These are phyloP conservation scores for Friedmanniomyces simplex DNA, from an alignment of 495 filamentous ascomycete species.

Conservation along the genomic window DNA sequence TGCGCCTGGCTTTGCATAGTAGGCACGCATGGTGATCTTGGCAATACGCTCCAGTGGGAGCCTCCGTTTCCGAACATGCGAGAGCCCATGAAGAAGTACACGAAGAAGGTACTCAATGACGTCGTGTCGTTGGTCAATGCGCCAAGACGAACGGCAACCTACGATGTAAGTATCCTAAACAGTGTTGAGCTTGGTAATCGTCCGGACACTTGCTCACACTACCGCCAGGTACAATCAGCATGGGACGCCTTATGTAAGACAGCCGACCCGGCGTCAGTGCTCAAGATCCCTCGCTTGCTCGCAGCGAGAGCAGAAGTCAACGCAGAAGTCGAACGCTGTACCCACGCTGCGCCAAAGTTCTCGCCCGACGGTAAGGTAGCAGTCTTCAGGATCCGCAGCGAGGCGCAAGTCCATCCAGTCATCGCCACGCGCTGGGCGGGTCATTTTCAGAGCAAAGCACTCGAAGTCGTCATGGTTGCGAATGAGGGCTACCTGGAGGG, in stretches of 20 bases:
- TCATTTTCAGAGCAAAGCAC: constrained; percentile 37
- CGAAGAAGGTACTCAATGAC: constrained; percentile 46
- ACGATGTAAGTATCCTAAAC: constrained; percentile 41
- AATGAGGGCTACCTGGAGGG: constrained; percentile 48
- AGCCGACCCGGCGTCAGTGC: constrained; percentile 34
- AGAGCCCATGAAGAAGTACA: constrained; percentile 42
- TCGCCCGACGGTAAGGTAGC: constrained; percentile 45
- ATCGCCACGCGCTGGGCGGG: constrained; percentile 52
- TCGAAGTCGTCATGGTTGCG: constrained; percentile 48
- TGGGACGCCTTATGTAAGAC: constrained; percentile 42
- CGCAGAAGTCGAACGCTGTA: constrained; percentile 44
- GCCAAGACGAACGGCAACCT: constrained; percentile 43
- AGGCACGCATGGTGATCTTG: constrained; percentile 52
- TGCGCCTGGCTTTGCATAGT: constrained; percentile 46
- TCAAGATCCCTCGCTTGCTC: constrained; percentile 35
- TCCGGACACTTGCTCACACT: neutral
- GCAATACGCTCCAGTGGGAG: constrained; percentile 46
- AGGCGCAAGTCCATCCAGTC: constrained; percentile 47
- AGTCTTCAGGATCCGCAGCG: constrained; percentile 43
- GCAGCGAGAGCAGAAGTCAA: constrained; percentile 42
- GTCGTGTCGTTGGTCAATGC: constrained; percentile 49
- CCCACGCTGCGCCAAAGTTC: constrained; percentile 47
- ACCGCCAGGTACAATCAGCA: constrained; percentile 27
- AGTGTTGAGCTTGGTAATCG: no score
- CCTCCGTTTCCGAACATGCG: constrained; percentile 50